A percentile compares a stretch with the other conserved stretches of the same genome.
phyloP scores from a whole-genome alignment of 495 filamentous ascomycete genomes.

The Lophiostoma macrostomum region DNA sequence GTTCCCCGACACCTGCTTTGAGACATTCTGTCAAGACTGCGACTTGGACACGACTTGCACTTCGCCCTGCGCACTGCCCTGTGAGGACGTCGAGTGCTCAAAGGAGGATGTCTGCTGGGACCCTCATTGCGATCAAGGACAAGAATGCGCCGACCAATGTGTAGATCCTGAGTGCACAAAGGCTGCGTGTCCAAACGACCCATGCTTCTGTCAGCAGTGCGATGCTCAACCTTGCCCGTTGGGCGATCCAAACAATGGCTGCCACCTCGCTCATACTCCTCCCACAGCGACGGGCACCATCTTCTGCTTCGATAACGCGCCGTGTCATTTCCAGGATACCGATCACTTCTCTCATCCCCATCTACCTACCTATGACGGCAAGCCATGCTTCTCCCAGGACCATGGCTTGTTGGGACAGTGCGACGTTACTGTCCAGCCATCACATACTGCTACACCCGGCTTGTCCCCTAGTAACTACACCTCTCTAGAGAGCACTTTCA shows the following conservation, averaged over 20 bases:
- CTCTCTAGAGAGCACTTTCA: conserved; percentile 8
- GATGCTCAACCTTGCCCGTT: conserved; percentile 22
- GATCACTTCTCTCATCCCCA: conserved; percentile 7
- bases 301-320: conserved; percentile 21
- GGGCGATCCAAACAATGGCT: conserved; percentile 17
- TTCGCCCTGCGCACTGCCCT: conserved; percentile 20
- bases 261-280: conserved; percentile 17
- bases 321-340: conserved; percentile 22
- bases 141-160: conserved; percentile 19
- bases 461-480: conserved; percentile 21
- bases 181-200: conserved; percentile 14
- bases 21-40: conserved; percentile 25
- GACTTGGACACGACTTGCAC: conserved; percentile 17
- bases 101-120: conserved; percentile 22
- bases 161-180: conserved; percentile 31
- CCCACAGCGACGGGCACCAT: conserved; percentile 18
- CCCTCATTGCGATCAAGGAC: conserved; percentile 21
- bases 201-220: conserved; percentile 28
- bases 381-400: conserved; percentile 10
- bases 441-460: conserved; percentile 11
- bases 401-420: conserved; percentile 1
- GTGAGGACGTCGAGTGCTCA: conserved; percentile 22
- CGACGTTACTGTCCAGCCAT: conserved; percentile 7
- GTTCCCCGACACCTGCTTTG: conserved; percentile 24
- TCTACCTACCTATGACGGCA: conserved; percentile 6